These are phyloP conservation scores for Pseudogymnoascus sp. DNA, from an alignment of 2,329 filamentous ascomycete species.

Conservation along the genomic window DNA sequence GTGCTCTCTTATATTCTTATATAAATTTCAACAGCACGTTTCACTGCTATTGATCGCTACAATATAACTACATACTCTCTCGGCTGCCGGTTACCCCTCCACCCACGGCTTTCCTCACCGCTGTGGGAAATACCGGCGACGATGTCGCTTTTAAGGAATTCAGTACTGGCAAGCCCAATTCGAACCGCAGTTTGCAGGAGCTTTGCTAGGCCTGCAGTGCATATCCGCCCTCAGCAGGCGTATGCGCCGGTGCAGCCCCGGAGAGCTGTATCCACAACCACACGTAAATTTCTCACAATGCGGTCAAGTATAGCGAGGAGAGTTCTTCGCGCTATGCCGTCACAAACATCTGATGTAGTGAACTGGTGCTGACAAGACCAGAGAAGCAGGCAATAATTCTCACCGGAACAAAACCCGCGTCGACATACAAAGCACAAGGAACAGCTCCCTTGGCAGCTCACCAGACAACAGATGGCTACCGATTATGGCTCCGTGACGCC, in stretches of 20 bases:
- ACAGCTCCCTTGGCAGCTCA: background rate
- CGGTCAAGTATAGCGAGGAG: background rate
- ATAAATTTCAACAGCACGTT: background rate
- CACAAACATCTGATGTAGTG: background rate
- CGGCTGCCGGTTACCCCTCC: background rate
- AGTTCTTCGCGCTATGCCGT: background rate
- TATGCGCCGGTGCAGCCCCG: background rate
- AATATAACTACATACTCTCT: background rate
- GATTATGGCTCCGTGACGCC: conserved; percentile 43
- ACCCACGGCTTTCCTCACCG: background rate
- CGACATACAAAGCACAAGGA: background rate
- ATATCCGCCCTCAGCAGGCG: background rate
- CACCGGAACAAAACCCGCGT: background rate
- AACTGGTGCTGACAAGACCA: background rate
- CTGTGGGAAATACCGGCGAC: background rate
- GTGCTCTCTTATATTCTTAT: background rate
- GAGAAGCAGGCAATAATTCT: background rate
- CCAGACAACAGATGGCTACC: background rate
- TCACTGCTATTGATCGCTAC: background rate
- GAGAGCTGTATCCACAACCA: background rate
- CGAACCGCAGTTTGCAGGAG: background rate
- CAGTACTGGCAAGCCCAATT: background rate
- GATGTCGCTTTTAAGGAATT: background rate
- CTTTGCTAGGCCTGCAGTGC: background rate
- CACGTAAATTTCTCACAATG: background rate